Evolutionary conservation across 805 yeast species (phyloP).

Genomic region (Candida nitratophila): DNA sequence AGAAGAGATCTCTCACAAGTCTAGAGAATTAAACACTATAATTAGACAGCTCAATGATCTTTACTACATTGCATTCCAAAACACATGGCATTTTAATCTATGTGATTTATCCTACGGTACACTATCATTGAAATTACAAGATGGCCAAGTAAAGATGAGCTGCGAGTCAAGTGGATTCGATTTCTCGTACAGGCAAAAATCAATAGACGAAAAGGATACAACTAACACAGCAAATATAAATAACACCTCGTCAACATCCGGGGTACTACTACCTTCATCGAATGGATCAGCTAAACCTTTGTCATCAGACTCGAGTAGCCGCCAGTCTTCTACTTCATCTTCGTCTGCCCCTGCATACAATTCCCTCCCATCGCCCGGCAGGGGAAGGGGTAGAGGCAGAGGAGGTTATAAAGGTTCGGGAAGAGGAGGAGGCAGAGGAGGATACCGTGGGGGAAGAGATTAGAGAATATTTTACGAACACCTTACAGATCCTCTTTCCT

Average conservation of each 20-base stretch:
- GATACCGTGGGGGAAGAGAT: slow-evolving; percentile 3
- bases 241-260: neutral
- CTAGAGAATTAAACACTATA: slow-evolving; percentile 32
- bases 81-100: slow-evolving; percentile 71
- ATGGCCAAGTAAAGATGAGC: slow-evolving; percentile 46
- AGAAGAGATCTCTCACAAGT: slow-evolving; percentile 21
- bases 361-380: neutral
- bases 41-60: slow-evolving; percentile 49
- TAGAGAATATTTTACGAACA: neutral
- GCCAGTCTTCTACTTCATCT: slow-evolving; percentile 1
- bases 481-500: neutral
- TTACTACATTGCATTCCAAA: slow-evolving; percentile 58
- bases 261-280: neutral
- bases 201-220: neutral
- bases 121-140: slow-evolving; percentile 34
- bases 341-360: neutral
- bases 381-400: slow-evolving; percentile 6
- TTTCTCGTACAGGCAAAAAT: slow-evolving; percentile 40
- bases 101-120: slow-evolving; percentile 53
- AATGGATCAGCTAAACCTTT: neutral
- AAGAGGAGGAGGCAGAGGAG: slow-evolving; percentile 14
- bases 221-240: neutral
- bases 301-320: neutral
- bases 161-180: slow-evolving; percentile 57
- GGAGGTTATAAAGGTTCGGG: slow-evolving; percentile 8